Evolutionary conservation across 306 rosid species (phyloP).

Genomic region (Cucurbita pepo): DNA sequence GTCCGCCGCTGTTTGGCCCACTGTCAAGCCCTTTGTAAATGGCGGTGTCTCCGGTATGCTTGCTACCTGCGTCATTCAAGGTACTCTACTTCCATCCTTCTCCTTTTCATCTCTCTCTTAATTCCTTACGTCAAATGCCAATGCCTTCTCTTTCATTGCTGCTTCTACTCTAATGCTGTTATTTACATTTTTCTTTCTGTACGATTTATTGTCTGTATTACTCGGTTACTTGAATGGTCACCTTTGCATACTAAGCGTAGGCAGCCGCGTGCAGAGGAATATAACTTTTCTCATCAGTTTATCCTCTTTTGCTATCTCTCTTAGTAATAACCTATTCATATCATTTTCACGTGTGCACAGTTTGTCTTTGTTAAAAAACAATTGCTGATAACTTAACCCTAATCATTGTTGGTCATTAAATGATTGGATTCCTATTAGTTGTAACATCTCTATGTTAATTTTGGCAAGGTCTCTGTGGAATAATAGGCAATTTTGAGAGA

Average conservation of each 20-base stretch:
- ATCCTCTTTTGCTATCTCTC: background rate
- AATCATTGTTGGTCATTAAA: background rate
- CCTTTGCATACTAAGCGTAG: background rate
- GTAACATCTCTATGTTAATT: background rate
- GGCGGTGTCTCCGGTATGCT: constrained; percentile 98
- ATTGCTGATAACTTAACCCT: background rate
- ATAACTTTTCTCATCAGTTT: background rate
- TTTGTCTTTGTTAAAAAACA: background rate
- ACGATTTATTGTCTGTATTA: background rate
- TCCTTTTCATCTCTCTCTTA: no score
- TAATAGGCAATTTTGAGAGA: background rate
- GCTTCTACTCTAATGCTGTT: background rate
- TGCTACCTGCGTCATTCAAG: constrained; percentile 94
- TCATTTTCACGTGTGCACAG: background rate
- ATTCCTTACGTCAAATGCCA: background rate
- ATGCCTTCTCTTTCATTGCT: background rate
- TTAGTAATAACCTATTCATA: background rate
- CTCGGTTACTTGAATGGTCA: background rate
- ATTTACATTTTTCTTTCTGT: background rate
- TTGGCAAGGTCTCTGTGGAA: background rate
- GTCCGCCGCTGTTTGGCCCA: constrained; percentile 48
- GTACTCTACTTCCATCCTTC: constrained; percentile 8
- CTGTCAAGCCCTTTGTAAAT: constrained; percentile 80
- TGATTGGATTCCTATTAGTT: background rate
- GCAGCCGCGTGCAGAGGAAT: background rate